Conservation (phyloP, 1,284 basidiomycete species). For the Rhodotorula glutinis region DNA sequence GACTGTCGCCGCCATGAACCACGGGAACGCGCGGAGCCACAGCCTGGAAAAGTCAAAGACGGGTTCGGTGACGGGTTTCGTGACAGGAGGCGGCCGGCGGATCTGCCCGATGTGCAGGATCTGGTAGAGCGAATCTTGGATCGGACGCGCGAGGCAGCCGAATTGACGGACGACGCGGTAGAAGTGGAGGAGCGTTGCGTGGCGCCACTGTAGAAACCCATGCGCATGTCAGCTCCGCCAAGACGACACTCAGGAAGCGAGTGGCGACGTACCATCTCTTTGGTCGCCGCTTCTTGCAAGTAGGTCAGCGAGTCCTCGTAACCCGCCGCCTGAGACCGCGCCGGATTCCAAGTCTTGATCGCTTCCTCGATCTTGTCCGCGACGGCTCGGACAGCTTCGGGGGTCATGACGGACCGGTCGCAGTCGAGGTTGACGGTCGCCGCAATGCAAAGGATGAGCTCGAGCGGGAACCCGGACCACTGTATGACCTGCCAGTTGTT, state of each 20-base stretch:
- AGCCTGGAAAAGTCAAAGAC: background rate
- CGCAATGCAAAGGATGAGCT: background rate
- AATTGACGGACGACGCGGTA: background rate
- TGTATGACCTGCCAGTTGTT: background rate
- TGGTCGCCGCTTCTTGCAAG: conserved; percentile 1
- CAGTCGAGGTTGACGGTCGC: conserved; percentile 2
- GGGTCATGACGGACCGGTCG: background rate
- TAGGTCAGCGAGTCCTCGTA: conserved; percentile 1
- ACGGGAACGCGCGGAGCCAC: conserved; percentile 2
- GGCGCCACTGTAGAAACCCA: background rate
- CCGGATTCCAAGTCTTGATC: background rate
- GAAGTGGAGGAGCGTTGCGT: conserved; percentile 5
- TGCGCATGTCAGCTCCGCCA: background rate
- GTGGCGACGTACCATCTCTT: background rate
- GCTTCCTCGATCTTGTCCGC: conserved; percentile 2
- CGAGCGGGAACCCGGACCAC: conserved; percentile 1
- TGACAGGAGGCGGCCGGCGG: background rate
- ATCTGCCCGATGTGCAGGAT: background rate
- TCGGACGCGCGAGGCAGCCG: background rate
- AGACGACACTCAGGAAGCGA: background rate
- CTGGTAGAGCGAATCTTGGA: conserved; percentile 6
- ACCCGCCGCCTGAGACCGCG: background rate
- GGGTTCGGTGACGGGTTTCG: background rate
- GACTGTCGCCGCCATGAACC: conserved; percentile 9
- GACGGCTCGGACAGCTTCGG: background rate